These are phyloP conservation scores for Diospyros kaki DNA, from an alignment of 148 eudicot species.

Conservation along the genomic window DNA sequence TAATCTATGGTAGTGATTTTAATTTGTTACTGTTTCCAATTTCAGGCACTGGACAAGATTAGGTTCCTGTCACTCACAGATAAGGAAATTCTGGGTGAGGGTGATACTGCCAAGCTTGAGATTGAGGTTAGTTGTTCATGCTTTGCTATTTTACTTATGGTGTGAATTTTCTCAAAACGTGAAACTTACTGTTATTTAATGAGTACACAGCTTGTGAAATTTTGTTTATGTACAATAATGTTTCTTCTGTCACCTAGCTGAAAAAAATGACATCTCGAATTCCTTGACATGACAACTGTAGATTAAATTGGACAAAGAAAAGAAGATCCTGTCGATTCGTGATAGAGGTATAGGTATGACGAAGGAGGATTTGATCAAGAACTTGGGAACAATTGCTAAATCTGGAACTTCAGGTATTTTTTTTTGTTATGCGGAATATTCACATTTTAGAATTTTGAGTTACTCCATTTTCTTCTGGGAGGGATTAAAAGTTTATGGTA, in stretches of 20 bases:
- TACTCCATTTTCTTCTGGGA: neutral
- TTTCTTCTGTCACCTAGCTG: neutral
- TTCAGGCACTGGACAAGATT: conserved; percentile 94
- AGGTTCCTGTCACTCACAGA: conserved; percentile 91
- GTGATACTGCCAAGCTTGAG: conserved; percentile 80
- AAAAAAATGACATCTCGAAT: neutral
- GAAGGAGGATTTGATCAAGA: conserved; percentile 93
- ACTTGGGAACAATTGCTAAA: conserved; percentile 95
- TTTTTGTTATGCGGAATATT: neutral
- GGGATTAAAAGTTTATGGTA: neutral
- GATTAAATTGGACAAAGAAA: conserved; percentile 93
- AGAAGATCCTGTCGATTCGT: conserved; percentile 81
- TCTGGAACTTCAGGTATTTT: conserved; percentile 94
- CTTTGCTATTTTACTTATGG: neutral
- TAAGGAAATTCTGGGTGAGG: conserved; percentile 89
- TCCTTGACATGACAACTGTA: conserved; percentile 27
- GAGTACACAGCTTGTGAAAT: neutral
- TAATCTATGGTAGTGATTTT: neutral
- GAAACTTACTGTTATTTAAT: neutral
- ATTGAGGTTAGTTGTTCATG: conserved; percentile 56
- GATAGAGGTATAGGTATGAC: conserved; percentile 99
- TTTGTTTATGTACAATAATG: neutral
- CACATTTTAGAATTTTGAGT: neutral
- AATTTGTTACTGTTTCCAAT: neutral
- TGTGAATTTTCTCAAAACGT: neutral